Evolutionary conservation across 208 protist genomes (phyloP).

Genomic region (Angomonas ambiguus): DNA sequence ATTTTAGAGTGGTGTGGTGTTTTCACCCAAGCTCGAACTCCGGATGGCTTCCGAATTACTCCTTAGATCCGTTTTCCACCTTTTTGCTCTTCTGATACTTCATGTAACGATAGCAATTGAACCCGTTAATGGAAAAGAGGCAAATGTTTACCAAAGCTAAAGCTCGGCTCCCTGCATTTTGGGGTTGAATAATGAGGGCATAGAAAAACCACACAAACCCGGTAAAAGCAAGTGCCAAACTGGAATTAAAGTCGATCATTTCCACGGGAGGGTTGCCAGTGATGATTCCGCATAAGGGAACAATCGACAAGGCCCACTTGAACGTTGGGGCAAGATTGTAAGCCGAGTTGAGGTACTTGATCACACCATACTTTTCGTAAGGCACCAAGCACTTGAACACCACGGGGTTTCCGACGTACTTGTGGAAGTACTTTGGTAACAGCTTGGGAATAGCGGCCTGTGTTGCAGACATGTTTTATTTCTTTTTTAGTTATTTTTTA

Average conservation of each 20-base stretch:
- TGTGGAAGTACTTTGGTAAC: slow-evolving; percentile 69
- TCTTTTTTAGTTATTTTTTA: slow-evolving; percentile 35
- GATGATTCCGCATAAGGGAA: slow-evolving; percentile 84
- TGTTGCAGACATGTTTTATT: slow-evolving; percentile 11
- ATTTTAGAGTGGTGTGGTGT: too few species aligned
- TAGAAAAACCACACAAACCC: slow-evolving; percentile 86
- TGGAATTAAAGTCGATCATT: slow-evolving; percentile 89
- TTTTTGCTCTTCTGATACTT: slow-evolving; percentile 35
- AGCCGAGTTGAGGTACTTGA: slow-evolving; percentile 83
- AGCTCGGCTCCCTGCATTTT: slow-evolving; percentile 84
- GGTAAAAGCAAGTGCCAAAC: slow-evolving; percentile 63
- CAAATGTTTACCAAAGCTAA: slow-evolving; percentile 80
- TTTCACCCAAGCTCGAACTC: too few species aligned
- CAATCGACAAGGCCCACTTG: slow-evolving; percentile 87
- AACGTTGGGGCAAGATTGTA: slow-evolving; percentile 83
- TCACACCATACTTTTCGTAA: slow-evolving; percentile 57
- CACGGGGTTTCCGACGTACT: slow-evolving; percentile 64
- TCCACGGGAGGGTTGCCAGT: slow-evolving; percentile 72
- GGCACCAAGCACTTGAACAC: slow-evolving; percentile 75
- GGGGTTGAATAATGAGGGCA: slow-evolving; percentile 82
- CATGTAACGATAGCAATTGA: slow-evolving; percentile 73
- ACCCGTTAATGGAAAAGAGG: slow-evolving; percentile 78
- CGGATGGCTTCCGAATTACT: too few species aligned
- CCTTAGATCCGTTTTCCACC: slow-evolving; percentile 14
- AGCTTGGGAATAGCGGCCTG: slow-evolving; percentile 71